phyloP scores from a whole-genome alignment of 805 yeast species.

The Candida hungchunana region DNA sequence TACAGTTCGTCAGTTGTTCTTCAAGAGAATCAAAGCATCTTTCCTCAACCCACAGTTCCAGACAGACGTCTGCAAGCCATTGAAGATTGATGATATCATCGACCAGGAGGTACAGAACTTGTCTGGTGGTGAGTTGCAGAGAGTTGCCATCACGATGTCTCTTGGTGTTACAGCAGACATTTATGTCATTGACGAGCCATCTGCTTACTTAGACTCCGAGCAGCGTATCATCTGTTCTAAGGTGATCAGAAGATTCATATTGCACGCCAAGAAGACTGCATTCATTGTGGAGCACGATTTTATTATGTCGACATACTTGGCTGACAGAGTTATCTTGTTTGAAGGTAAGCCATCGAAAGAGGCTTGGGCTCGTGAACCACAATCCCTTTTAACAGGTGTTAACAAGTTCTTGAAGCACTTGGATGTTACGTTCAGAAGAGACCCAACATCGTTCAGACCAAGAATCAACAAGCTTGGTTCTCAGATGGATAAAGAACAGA shows the following conservation, averaged over 20 bases:
- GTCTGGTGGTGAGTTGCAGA: conserved; percentile 99
- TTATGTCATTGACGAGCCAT: conserved; percentile 96
- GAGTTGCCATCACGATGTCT: conserved; percentile 96
- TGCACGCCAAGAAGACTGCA: conserved; percentile 98
- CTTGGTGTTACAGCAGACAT: conserved; percentile 95
- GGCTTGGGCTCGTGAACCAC: conserved; percentile 85
- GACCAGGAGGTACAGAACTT: conserved; percentile 97
- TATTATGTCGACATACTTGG: conserved; percentile 99
- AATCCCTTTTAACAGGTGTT: conserved; percentile 93
- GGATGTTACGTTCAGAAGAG: conserved; percentile 98
- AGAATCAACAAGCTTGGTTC: conserved; percentile 97
- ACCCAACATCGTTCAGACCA: conserved; percentile 97
- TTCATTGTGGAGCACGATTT: conserved; percentile 99
- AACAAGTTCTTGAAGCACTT: conserved; percentile 94
- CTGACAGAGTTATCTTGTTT: conserved; percentile 97
- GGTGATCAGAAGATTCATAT: conserved; percentile 93
- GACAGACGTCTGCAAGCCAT: conserved; percentile 95
- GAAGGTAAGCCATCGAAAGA: conserved; percentile 90
- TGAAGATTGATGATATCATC: conserved; percentile 86
- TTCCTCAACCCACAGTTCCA: conserved; percentile 97
- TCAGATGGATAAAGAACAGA: conserved; percentile 99
- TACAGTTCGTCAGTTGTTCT: conserved; percentile 95
- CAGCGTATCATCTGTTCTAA: conserved; percentile 99
- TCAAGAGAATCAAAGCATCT: conserved; percentile 91
- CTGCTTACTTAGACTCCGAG: conserved; percentile 98